Evolutionary conservation across 768 basidiomycete genomes (phyloP), one percentile per base, ranked within the genome.

Genomic region (Tulasnella calospora): DNA sequence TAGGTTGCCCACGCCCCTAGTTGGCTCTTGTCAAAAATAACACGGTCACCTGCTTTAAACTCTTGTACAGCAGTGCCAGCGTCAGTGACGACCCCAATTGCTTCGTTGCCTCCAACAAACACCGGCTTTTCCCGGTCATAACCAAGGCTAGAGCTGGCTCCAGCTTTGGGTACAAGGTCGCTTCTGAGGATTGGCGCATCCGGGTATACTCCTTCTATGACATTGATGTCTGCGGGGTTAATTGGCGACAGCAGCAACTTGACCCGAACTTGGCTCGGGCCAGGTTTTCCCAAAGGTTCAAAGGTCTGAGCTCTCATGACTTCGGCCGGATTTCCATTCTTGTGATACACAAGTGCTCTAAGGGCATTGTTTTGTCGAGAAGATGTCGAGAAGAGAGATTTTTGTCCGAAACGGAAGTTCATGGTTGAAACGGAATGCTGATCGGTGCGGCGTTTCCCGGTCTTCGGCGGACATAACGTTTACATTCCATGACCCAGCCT

Each of bases 1-100:
- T 86, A 84, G 1, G 90, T 89, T 30, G 87, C 83, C 94, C 94
- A 95, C 0, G 93, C 94, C 30, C 94, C 94, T n/a, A 85, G 80
- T 82, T 94, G 93, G 15, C 88, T 85, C 80, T 86, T 90, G 71
- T 86, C 87, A 87, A 93, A 89, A 40, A 94, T 84, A 12, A 95
- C 92, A 91, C 92, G 91, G 81, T 95, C 94, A 33, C 88, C 89
- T 71, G 85, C 85, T 71, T 85, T 82, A 57, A 93, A 81, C 5
- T 82, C 85, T 23, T 41, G 19, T 30, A 35, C 38, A 21, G 23
- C 44, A n/a, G n/a, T 33, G 9, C 82, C 80, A 19, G 92, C 89
- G 36, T 88, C 88, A 10, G 87, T 85, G 15, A 95, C 89, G 80
- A 89, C 86, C 3, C 90, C 94, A 2, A 94, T 83, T 3, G 92